phyloP scores from a whole-genome alignment of 1,139 yeast genomes.

The Debaryomyces singareniensis region DNA sequence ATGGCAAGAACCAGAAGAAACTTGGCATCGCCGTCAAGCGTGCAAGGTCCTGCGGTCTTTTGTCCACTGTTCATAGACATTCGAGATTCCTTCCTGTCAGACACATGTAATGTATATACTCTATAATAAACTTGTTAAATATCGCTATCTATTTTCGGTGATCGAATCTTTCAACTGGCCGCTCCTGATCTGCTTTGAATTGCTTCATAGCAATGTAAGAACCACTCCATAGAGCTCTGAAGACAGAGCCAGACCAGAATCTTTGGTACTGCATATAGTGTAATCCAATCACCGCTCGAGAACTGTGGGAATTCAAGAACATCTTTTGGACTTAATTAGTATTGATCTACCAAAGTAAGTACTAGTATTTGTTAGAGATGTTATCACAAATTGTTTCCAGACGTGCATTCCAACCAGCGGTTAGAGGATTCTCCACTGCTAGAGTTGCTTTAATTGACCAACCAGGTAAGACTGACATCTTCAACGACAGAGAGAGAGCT shows the following conservation, averaged over 20 bases:
- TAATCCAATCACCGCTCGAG: background rate
- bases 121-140: slow-evolving; percentile 3
- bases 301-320: slow-evolving; percentile 1
- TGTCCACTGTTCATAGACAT: slow-evolving; percentile 59
- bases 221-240: too few relatives aligned
- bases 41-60: slow-evolving; percentile 61
- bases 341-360: too few relatives aligned
- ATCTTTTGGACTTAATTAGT: too few relatives aligned
- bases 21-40: slow-evolving; percentile 63
- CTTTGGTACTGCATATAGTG: slow-evolving; percentile 1
- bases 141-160: background rate
- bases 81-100: slow-evolving; percentile 36
- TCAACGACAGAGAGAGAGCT: slow-evolving; percentile 39
- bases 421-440: slow-evolving; percentile 35
- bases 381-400: slow-evolving; percentile 28
- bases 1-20: slow-evolving; percentile 53
- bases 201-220: background rate
- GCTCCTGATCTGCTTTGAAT: background rate
- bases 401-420: slow-evolving; percentile 20
- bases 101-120: slow-evolving; percentile 18
- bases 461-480: slow-evolving; percentile 21
- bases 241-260: too few relatives aligned
- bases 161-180: background rate
- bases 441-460: slow-evolving; percentile 24
- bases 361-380: slow-evolving; percentile 14